phyloP scores from a whole-genome alignment of 2,329 filamentous ascomycete species.

The Fusarium concolor region DNA sequence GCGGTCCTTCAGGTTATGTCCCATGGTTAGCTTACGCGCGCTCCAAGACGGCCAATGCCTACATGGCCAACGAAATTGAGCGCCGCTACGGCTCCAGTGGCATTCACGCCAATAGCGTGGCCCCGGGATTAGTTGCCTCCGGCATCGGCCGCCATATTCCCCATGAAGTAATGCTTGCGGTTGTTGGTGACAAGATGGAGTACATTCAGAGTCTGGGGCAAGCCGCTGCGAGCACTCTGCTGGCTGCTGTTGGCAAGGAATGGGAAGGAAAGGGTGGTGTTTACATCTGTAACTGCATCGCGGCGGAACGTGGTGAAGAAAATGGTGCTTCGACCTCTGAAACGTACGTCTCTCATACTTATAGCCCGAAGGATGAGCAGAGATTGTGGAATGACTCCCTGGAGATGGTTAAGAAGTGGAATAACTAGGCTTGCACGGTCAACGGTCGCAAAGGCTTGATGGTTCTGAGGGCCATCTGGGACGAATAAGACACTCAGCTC shows the following conservation, averaged over 20 bases:
- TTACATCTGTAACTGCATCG: constrained; percentile 6
- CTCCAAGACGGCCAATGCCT: constrained; percentile 13
- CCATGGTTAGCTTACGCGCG: constrained; percentile 8
- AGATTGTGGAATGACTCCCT: constrained; percentile 11
- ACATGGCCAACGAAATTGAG: constrained; percentile 18
- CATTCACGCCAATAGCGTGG: constrained; percentile 11
- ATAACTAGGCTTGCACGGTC: neutral
- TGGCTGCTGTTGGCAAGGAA: neutral
- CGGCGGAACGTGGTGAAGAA: neutral
- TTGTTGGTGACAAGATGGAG: neutral
- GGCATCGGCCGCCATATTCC: constrained; percentile 12
- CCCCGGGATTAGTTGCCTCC: constrained; percentile 5
- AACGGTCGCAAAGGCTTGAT: too few relatives aligned
- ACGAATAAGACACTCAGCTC: neutral
- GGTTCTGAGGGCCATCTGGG: neutral
- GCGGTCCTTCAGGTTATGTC: neutral
- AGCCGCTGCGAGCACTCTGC: constrained; percentile 3
- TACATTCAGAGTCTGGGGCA: constrained; percentile 2
- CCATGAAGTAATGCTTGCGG: constrained; percentile 4
- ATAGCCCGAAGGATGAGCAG: constrained; percentile 1
- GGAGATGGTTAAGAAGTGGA: constrained; percentile 4
- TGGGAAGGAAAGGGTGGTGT: constrained; percentile 3
- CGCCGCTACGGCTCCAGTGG: constrained; percentile 1
- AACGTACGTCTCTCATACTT: constrained; percentile 8
- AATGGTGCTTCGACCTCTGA: constrained; percentile 1